phyloP scores from a whole-genome alignment of 441 rosid species.

The Isatis lusitanica region DNA sequence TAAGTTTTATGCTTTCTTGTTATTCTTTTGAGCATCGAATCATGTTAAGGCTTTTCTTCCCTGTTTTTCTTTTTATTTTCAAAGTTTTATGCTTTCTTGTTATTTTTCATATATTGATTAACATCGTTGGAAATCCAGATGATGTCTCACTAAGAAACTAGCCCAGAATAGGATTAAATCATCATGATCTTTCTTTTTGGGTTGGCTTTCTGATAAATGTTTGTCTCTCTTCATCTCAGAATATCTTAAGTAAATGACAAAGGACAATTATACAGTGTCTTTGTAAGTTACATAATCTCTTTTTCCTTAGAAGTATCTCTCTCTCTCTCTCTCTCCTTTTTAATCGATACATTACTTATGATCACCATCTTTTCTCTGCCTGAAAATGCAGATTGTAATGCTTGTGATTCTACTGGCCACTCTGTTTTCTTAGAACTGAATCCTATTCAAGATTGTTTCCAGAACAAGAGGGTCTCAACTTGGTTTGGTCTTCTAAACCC shows the following conservation, averaged over 20 bases:
- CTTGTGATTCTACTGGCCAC: constrained; percentile 55
- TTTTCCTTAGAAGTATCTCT: not conserved
- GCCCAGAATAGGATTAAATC: not conserved
- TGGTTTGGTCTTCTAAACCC: constrained; percentile 20
- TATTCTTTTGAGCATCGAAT: constrained; percentile 6
- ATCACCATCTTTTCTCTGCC: not conserved
- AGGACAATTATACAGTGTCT: constrained; percentile 26
- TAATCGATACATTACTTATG: not conserved
- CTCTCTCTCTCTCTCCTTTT: not conserved
- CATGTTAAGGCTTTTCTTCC: not conserved
- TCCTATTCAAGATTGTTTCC: constrained; percentile 26
- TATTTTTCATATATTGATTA: too few species aligned
- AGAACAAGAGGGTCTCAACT: constrained; percentile 3
- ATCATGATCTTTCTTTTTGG: not conserved
- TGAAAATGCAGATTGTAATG: constrained; percentile 35
- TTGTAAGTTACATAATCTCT: constrained; percentile 17
- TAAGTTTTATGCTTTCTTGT: not conserved
- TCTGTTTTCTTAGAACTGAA: constrained; percentile 11
- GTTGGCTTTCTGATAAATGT: constrained; percentile 15
- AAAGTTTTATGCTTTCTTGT: too few species aligned
- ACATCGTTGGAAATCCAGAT: not conserved
- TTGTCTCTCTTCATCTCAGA: constrained; percentile 7
- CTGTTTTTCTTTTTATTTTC: too few species aligned
- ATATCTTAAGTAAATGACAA: constrained; percentile 33
- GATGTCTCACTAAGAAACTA: not conserved